Evolutionary conservation across 164 flowering plant species (phyloP), one percentile per base, ranked within the genome.

Genomic region (Sextonia rubra): DNA sequence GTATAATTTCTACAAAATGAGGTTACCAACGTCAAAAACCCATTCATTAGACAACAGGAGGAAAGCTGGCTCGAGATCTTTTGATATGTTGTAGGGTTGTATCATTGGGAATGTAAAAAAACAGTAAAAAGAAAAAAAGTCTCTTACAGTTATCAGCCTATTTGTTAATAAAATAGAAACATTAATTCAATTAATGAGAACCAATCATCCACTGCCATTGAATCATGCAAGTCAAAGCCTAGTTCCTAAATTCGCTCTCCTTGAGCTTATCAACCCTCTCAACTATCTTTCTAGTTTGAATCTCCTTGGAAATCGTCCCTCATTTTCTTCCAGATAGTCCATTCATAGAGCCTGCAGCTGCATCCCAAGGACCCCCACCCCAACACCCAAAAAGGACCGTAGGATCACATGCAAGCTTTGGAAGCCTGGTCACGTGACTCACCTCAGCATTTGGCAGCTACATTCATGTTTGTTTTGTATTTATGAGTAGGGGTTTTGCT

Each of bases 181-280:
- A 32, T 32, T 32, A 32, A 32, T 32, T 32, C 5, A 32, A 32
- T 32, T 32, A 32, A 32, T 32, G 44, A 37, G 44, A 8, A 37
- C 11, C 44, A 37, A 7, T 37, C 44, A 37, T 37, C 58, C 58
- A 30, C 23, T 12, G 18, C 3, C 4, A 64, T 29, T 37, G 37
- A 64, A 64, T 2, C 24, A 64, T 27, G 65, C 30, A 23, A 63
- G 73, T 61, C 73, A 71, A 71, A 71, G n/a, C 56, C 73, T 71
- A 71, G 66, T 62, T 71, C 73, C 73, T 24, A 44, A 47, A 37
- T 37, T 71, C 58, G 30, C 73, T 71, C 66, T 71, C 73, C 65
- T 70, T 69, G 72, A 69, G 72, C 72, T 69, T 58, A 26, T 69
- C 58, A 48, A 69, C 26, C 30, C 47, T 29, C 9, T 55, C 25